Conservation (phyloP, 345 rosid genomes). For the Aquilaria yunnanensis region DNA sequence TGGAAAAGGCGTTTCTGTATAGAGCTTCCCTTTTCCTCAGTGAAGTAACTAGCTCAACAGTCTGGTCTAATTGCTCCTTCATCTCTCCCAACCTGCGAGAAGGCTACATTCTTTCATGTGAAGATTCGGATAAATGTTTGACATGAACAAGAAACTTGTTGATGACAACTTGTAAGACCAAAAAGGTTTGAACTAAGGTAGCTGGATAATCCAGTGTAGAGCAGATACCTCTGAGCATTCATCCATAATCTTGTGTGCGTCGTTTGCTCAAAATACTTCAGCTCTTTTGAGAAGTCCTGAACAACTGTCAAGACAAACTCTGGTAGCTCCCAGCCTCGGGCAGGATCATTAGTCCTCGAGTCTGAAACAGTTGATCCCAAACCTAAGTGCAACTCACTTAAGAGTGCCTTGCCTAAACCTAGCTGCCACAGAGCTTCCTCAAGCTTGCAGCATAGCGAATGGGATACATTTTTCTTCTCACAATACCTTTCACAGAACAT, state of each 20-base stretch:
- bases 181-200: too few relatives aligned
- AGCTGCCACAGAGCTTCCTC: constrained; percentile 22
- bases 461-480: constrained; percentile 13
- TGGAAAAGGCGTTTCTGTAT: constrained; percentile 52
- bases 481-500: constrained; percentile 3
- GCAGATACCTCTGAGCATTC: constrained; percentile 29
- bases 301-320: constrained; percentile 8
- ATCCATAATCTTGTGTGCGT: constrained; percentile 30
- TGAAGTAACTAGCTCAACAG: constrained; percentile 16
- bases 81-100: constrained; percentile 44
- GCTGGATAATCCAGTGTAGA: too few relatives aligned
- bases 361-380: constrained; percentile 12
- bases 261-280: constrained; percentile 26
- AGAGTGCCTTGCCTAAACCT: constrained; percentile 14
- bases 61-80: constrained; percentile 26
- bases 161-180: too few relatives aligned
- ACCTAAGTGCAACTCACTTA: constrained; percentile 13
- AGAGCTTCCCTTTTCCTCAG: constrained; percentile 31
- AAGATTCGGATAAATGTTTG: too few relatives aligned
- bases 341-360: neutral
- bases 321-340: neutral
- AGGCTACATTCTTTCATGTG: neutral
- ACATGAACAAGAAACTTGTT: too few relatives aligned
- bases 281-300: constrained; percentile 13
- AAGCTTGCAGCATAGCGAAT: constrained; percentile 14